These are phyloP conservation scores for Moelleriella libera DNA, from an alignment of 2,329 filamentous ascomycete species.

Conservation along the genomic window DNA sequence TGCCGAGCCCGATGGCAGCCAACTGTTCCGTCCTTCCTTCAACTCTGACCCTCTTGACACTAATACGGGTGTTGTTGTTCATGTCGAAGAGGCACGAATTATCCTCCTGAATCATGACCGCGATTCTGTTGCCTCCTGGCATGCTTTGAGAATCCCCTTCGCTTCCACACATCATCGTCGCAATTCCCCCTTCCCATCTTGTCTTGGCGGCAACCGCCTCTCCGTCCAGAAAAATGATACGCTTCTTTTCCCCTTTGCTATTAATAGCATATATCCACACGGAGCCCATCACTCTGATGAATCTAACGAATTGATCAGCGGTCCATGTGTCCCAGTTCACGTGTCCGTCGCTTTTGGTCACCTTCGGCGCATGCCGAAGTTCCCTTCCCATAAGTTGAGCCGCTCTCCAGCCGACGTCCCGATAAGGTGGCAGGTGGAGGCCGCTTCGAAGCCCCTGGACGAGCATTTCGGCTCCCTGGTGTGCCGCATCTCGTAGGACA, in stretches of 20 bases:
- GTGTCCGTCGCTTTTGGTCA: constrained; percentile 48
- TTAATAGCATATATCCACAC: constrained; percentile 42
- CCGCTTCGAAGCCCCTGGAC: constrained; percentile 46
- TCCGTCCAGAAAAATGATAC: constrained; percentile 24
- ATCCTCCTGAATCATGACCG: constrained; percentile 4
- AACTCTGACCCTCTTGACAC: constrained; percentile 17
- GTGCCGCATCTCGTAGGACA: constrained; percentile 36
- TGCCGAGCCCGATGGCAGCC: constrained; percentile 7
- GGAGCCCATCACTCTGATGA: constrained; percentile 46
- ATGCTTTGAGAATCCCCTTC: not conserved
- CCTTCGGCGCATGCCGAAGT: constrained; percentile 52
- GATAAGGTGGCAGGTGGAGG: constrained; percentile 50
- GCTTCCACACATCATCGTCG: constrained; percentile 7
- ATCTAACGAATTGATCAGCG: constrained; percentile 37
- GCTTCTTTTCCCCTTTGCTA: constrained; percentile 12
- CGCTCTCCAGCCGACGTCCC: constrained; percentile 14
- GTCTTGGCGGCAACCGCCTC: constrained; percentile 9
- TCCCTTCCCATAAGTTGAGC: constrained; percentile 6
- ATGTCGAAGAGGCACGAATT: not conserved
- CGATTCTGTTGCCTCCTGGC: not conserved
- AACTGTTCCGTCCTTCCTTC: constrained; percentile 16
- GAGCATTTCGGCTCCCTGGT: constrained; percentile 57
- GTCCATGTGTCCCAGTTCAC: constrained; percentile 44
- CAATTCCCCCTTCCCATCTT: not conserved
- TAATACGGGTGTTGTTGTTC: constrained; percentile 6